Evolutionary conservation across 345 rosid species (phyloP).

Genomic region (Lepidium sativum): DNA sequence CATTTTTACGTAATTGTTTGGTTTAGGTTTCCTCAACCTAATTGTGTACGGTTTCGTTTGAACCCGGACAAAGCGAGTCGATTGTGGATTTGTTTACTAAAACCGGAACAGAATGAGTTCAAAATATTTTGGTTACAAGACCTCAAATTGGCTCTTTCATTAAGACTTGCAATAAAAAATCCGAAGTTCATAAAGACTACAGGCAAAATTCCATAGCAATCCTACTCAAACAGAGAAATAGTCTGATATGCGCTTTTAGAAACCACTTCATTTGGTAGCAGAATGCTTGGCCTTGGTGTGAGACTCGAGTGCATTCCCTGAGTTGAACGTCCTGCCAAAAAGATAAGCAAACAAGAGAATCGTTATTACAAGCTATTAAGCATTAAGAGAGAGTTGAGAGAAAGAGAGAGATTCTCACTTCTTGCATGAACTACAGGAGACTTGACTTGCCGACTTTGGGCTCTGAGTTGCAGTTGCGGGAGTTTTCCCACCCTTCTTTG

Average conservation of each 20-base stretch:
- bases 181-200: not conserved
- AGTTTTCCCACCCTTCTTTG: slow-evolving; percentile 45
- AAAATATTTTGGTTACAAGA: not conserved
- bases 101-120: too few relatives aligned
- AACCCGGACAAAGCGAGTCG: too few relatives aligned
- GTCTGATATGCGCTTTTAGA: not conserved
- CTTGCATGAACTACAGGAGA: slow-evolving; percentile 61
- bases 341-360: not conserved
- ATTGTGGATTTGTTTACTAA: too few relatives aligned
- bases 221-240: not conserved
- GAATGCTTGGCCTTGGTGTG: slow-evolving; percentile 28
- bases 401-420: slow-evolving; percentile 35
- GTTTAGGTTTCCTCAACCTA: too few relatives aligned
- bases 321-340: slow-evolving; percentile 19
- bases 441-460: slow-evolving; percentile 61
- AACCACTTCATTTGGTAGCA: slow-evolving; percentile 23
- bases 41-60: too few relatives aligned
- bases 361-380: not conserved
- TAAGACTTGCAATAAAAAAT: not conserved
- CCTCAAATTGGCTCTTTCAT: not conserved
- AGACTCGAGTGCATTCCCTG: slow-evolving; percentile 14
- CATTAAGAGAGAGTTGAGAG: not conserved
- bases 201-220: not conserved
- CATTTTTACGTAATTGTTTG: too few relatives aligned
- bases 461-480: slow-evolving; percentile 23